Evolutionary conservation across 106 monocot genomes (phyloP).

Genomic region (Dendrobium nobile): DNA sequence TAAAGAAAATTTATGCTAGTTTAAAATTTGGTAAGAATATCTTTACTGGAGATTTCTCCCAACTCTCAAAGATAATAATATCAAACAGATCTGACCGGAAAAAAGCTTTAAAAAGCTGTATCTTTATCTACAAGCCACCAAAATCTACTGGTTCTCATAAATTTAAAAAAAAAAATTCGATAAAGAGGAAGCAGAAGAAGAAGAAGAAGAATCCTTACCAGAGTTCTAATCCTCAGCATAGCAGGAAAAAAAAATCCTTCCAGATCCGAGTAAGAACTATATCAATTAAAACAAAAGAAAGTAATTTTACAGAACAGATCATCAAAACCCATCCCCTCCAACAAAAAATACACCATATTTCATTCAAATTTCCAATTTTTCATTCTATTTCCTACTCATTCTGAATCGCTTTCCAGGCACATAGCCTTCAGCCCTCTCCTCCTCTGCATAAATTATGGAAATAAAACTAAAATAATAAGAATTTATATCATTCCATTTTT

Average conservation of each 20-base stretch:
- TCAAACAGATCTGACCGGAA: too few species aligned
- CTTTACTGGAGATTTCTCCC: too few species aligned
- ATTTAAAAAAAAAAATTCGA: too few species aligned
- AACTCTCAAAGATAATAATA: too few species aligned
- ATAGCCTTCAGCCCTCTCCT: constrained; percentile 14
- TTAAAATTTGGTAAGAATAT: too few species aligned
- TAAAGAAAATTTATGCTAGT: too few species aligned
- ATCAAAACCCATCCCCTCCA: neutral
- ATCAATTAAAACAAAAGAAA: constrained; percentile 1
- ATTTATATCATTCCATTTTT: neutral
- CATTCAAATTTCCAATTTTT: neutral
- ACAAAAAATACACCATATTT: neutral
- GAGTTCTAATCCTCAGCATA: too few species aligned
- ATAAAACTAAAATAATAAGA: neutral
- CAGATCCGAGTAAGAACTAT: neutral
- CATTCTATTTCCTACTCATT: neutral
- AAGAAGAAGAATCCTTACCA: too few species aligned
- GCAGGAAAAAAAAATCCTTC: neutral
- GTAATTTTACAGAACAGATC: neutral
- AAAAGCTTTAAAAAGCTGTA: too few species aligned
- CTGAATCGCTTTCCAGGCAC: constrained; percentile 11
- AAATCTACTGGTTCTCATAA: too few species aligned
- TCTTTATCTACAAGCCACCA: too few species aligned
- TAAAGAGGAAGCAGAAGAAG: too few species aligned
- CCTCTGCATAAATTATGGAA: constrained; percentile 2